Evolutionary conservation across 345 rosid genomes (phyloP).

Genomic region (Arabis alpina): DNA sequence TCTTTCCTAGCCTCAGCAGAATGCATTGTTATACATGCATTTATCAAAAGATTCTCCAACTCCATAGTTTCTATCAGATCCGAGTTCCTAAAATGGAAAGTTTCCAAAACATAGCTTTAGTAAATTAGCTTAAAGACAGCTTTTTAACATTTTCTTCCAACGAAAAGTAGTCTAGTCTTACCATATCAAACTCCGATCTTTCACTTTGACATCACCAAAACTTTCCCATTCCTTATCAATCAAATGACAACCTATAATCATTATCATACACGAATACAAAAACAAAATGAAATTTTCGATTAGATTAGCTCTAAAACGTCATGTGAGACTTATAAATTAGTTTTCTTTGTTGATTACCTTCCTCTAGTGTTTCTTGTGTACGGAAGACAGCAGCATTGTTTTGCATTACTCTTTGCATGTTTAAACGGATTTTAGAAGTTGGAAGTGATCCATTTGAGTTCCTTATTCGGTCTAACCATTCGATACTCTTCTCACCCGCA

Average conservation of each 20-base stretch:
- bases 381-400: constrained; percentile 95
- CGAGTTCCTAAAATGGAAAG: constrained; percentile 69
- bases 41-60: constrained; percentile 89
- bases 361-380: constrained; percentile 92
- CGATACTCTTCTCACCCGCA: constrained; percentile 84
- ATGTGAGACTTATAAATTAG: background rate
- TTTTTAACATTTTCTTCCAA: background rate
- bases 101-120: background rate
- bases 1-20: constrained; percentile 98
- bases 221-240: constrained; percentile 88
- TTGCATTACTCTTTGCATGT: constrained; percentile 96
- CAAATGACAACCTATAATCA: constrained; percentile 73
- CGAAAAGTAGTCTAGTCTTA: constrained; percentile 32
- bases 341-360: constrained; percentile 54
- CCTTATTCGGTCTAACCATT: constrained; percentile 84
- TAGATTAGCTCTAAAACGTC: background rate
- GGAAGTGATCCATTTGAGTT: constrained; percentile 84
- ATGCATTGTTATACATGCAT: constrained; percentile 95
- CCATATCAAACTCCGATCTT: constrained; percentile 90
- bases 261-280: background rate
- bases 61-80: constrained; percentile 89
- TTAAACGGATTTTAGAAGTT: constrained; percentile 80
- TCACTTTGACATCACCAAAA: constrained; percentile 77
- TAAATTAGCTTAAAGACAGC: background rate
- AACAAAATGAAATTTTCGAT: background rate